Percentiles rank a stretch among this genome's conserved stretches.
phyloP scores from a whole-genome alignment of 176 grass and related monocot species.

The Zea mays region Zm-B73-REFERENCE-NAM-5.0 NC_050100.1:26894001-26894500 shows the following conservation, averaged over 20 bases:
- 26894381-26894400: conserved; percentile 99
- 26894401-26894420: conserved; percentile 81
- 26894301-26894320: conserved; percentile 84
- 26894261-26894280: conserved; percentile 89
- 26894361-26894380: conserved; percentile 78
- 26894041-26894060: conserved; percentile 13
- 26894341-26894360: conserved; percentile 89
- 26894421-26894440: conserved; percentile 86
- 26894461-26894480: conserved; percentile 99
- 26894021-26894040: conserved; percentile 7
- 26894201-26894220: conserved; percentile 95
- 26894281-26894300: conserved; percentile 96
- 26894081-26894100: conserved; percentile 93
- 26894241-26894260: conserved; percentile 85
- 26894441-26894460: conserved; percentile 96
- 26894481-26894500: conserved; percentile 88
- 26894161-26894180: conserved; percentile 92
- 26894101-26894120: conserved; percentile 84
- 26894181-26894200: conserved; percentile 88
- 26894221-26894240: conserved; percentile 92
- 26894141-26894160: conserved; percentile 77
- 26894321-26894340: conserved; percentile 98
- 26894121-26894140: conserved; percentile 74
- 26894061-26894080: conserved; percentile 22
- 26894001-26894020: conserved; percentile 31